Conservation (phyloP, 768 basidiomycete species). For the Leccinum subtestaceum region DNA sequence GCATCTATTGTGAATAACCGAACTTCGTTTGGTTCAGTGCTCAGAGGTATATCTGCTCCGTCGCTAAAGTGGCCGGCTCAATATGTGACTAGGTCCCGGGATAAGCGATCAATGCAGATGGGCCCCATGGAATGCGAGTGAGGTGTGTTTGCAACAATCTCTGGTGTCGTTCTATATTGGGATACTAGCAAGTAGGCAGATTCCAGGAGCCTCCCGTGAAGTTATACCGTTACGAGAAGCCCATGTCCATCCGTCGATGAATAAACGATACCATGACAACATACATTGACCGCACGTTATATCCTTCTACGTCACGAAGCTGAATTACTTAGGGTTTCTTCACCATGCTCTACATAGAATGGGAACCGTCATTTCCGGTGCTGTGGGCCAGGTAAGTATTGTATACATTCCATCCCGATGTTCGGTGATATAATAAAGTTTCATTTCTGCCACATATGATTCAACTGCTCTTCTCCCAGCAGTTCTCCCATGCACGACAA, state of each 20-base stretch:
- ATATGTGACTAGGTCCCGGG: not conserved
- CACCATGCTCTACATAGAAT: no score
- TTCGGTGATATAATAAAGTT: not conserved
- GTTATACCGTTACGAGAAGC: not conserved
- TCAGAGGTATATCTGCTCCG: not conserved
- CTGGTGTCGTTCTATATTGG: not conserved
- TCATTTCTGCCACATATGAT: not conserved
- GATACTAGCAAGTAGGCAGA: not conserved
- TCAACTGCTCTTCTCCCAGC: not conserved
- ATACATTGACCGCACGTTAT: no score
- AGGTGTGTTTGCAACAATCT: not conserved
- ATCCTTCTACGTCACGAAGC: no score
- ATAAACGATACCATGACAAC: not conserved
- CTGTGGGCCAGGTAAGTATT: not conserved
- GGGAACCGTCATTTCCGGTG: no score
- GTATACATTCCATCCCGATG: not conserved
- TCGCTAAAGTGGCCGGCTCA: no score
- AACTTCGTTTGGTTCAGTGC: not conserved
- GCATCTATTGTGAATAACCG: not conserved
- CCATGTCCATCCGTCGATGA: not conserved
- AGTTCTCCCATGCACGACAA: not conserved
- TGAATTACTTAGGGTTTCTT: no score
- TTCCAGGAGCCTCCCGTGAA: no score
- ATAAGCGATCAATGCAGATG: not conserved
- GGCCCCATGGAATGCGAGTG: not conserved